Percentiles rank a stretch among this genome's conserved stretches.
These are phyloP conservation scores for Takashimella koratensis DNA, from an alignment of 1,284 basidiomycete species.

Conservation along the genomic window DNA sequence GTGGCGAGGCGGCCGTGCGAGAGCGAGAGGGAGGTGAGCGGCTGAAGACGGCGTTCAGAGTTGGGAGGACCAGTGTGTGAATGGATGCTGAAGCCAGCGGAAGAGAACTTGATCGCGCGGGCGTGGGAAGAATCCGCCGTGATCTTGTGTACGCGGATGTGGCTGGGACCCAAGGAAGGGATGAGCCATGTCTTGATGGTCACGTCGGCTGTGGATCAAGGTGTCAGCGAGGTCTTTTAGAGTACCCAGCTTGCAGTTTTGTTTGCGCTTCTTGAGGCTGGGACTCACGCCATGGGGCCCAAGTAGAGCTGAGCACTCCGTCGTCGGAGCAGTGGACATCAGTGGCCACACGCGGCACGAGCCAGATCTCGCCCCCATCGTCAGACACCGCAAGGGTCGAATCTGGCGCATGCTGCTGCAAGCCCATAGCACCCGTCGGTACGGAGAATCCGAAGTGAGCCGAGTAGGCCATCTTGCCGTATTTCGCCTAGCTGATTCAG, in stretches of 20 bases:
- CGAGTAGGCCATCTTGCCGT: conserved; percentile 71
- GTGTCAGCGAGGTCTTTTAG: too few relatives aligned
- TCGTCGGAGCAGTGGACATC: conserved; percentile 14
- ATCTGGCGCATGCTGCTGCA: conserved; percentile 66
- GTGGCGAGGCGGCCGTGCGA: conserved; percentile 10
- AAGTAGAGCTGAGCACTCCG: conserved; percentile 23
- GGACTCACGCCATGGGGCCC: conserved; percentile 27
- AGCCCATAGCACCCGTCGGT: conserved; percentile 60
- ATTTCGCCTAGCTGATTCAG: conserved; percentile 55
- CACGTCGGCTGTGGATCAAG: conserved; percentile 16
- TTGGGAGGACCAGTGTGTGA: conserved; percentile 15
- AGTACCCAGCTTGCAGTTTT: too few relatives aligned
- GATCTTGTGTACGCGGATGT: conserved; percentile 28
- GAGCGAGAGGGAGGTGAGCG: not conserved
- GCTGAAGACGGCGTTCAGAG: conserved; percentile 17
- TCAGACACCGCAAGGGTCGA: conserved; percentile 62
- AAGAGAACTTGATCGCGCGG: conserved; percentile 12
- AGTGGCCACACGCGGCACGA: conserved; percentile 52
- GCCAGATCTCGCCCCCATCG: conserved; percentile 62
- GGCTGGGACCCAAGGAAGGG: conserved; percentile 17
- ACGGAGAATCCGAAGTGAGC: conserved; percentile 70
- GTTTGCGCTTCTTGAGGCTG: not conserved
- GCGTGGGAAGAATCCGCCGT: conserved; percentile 1
- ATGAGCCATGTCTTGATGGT: conserved; percentile 25
- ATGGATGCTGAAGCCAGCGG: conserved; percentile 26